These are phyloP conservation scores for Talaromyces stipitatus DNA, from an alignment of 495 filamentous ascomycete species.

Conservation along the genomic window DNA sequence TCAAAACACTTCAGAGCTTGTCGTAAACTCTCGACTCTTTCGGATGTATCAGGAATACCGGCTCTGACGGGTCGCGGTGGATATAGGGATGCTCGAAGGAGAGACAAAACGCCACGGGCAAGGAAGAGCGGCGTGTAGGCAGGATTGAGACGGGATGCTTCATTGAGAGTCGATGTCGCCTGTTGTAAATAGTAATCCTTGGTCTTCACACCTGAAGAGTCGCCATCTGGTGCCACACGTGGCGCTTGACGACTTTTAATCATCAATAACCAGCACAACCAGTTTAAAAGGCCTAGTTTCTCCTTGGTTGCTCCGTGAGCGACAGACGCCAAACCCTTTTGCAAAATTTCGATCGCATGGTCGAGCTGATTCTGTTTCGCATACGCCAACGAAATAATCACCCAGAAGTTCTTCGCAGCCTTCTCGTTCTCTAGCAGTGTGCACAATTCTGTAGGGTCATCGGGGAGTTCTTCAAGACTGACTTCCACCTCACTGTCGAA, in stretches of 20 bases:
- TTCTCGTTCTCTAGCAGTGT: constrained; percentile 87
- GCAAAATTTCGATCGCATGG: constrained; percentile 88
- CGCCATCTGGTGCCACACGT: constrained; percentile 58
- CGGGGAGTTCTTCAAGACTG: constrained; percentile 78
- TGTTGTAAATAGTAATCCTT: constrained; percentile 89
- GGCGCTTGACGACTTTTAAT: constrained; percentile 87
- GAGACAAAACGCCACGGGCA: constrained; percentile 82
- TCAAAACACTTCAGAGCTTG: constrained; percentile 87
- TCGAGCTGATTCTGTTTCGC: constrained; percentile 90
- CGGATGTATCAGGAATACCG: constrained; percentile 58
- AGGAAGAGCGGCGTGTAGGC: constrained; percentile 81
- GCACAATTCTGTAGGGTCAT: constrained; percentile 94
- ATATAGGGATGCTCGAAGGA: constrained; percentile 81
- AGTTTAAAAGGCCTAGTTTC: constrained; percentile 74
- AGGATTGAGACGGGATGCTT: constrained; percentile 88
- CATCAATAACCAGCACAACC: constrained; percentile 87
- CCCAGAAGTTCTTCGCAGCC: constrained; percentile 84
- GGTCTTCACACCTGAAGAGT: constrained; percentile 64
- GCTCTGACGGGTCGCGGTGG: constrained; percentile 55
- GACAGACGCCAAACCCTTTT: constrained; percentile 71
- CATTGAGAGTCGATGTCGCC: constrained; percentile 86
- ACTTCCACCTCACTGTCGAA: constrained; percentile 88
- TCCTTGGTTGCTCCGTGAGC: constrained; percentile 66
- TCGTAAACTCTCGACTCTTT: constrained; percentile 71
- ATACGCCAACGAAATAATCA: constrained; percentile 93